Conservation (phyloP, 1,284 basidiomycete species). For the Puccinia triticina region DNA sequence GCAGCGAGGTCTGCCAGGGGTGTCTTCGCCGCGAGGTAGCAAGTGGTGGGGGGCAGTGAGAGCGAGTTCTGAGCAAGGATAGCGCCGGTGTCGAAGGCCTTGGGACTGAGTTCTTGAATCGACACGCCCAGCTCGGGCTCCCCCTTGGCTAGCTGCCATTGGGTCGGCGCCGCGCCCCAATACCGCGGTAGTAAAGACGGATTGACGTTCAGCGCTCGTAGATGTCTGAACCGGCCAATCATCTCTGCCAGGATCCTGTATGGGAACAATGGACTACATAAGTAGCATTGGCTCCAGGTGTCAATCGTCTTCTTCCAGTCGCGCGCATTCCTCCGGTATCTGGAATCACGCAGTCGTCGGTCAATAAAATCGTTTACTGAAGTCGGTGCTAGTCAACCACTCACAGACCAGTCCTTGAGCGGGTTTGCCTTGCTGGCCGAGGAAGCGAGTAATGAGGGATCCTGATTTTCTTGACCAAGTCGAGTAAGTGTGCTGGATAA, state of each 20-base stretch:
- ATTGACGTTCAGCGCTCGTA: conserved; percentile 74
- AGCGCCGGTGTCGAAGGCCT: conserved; percentile 62
- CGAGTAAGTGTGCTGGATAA: no score
- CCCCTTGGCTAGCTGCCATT: conserved; percentile 74
- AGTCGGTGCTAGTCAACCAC: neutral
- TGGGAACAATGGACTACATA: no score
- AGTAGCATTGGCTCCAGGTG: no score
- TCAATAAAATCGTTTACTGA: no score
- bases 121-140: conserved; percentile 71
- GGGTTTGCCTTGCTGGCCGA: neutral
- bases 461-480: no score
- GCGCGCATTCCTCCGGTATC: no score
- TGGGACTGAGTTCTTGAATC: conserved; percentile 64
- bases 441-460: no score
- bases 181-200: conserved; percentile 86
- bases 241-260: no score
- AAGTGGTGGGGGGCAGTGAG: conserved; percentile 55
- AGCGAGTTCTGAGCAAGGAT: conserved; percentile 60
- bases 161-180: conserved; percentile 88
- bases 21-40: conserved; percentile 64
- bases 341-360: no score
- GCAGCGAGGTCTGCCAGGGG: conserved; percentile 71
- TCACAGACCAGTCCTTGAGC: neutral
- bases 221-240: no score
- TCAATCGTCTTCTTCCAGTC: no score